A percentile compares a stretch with the other conserved stretches of the same genome.
phyloP scores from a whole-genome alignment of 1,284 basidiomycete species.

The Coniophora puteana region DNA sequence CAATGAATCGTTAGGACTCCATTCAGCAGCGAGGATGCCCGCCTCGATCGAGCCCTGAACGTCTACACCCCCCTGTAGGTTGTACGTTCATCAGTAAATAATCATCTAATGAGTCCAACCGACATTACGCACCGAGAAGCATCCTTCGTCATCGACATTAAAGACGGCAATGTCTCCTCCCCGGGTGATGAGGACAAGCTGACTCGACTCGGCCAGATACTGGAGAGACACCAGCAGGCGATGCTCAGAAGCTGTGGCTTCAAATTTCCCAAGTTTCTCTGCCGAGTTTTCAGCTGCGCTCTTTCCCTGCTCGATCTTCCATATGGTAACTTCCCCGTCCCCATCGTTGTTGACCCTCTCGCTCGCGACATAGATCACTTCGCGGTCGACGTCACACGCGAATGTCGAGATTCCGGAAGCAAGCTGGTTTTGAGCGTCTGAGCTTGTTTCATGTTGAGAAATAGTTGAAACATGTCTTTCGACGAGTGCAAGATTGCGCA shows the following conservation, averaged over 20 bases:
- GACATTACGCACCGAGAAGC: conserved; percentile 34
- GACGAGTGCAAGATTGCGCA: conserved; percentile 29
- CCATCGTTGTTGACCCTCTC: no score
- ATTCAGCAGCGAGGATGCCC: conserved; percentile 80
- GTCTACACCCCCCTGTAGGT: conserved; percentile 39
- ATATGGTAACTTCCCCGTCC: conserved; percentile 57
- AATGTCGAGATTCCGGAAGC: conserved; percentile 38
- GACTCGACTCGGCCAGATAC: conserved; percentile 63
- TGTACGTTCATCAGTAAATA: conserved; percentile 2
- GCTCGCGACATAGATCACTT: conserved; percentile 55
- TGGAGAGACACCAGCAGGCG: conserved; percentile 50
- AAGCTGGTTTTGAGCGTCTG: conserved; percentile 29
- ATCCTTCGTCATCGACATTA: conserved; percentile 48
- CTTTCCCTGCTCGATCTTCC: conserved; percentile 39
- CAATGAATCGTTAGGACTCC: conserved; percentile 90
- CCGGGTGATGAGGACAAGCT: conserved; percentile 60
- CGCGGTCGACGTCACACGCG: conserved; percentile 69
- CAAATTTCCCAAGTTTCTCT: conserved; percentile 1
- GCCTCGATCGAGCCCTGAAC: conserved; percentile 85
- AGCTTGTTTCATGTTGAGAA: conserved; percentile 36
- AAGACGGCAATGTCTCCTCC: conserved; percentile 79
- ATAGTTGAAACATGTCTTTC: conserved; percentile 15
- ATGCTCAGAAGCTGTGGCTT: conserved; percentile 26
- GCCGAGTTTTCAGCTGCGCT: no score
- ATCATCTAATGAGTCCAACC: background rate